Evolutionary conservation across 306 rosid species (phyloP), one percentile per base, ranked within the genome.

Genomic region (Vigna reflexopilosa): DNA sequence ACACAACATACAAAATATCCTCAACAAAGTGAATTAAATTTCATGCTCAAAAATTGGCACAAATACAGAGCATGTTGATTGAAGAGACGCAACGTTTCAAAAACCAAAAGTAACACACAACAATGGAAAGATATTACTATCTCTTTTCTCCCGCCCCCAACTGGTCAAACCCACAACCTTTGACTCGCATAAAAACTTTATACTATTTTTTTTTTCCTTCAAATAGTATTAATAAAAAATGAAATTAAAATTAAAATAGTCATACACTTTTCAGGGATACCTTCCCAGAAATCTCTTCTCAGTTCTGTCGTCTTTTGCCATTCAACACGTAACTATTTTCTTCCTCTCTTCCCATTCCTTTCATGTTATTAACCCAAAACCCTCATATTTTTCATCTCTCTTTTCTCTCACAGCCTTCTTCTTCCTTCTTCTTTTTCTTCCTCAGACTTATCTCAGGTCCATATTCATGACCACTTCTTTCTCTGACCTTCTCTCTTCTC

Each of bases 131-230:
- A 38, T 40, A 7, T 2, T 45, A 2, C 9, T 45, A 1, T 45
- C 50, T 4, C 50, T 45, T 16, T 34, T 34, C 54, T 15, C 55
- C 59, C 20, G 93, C 96, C 91, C 95, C 98, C 93, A 85, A 44
- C 72, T 75, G 80, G 91, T 91, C 97, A 87, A 90, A 91, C 80
- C 79, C 93, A 87, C 89, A 83, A 77, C 74, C 65, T 91, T 86
- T 87, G 97, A 91, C 94, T 84, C 26, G 61, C 10, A 28, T 28
- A 73, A 17, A 32, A 73, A 54, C 8, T 3, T 13, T 59, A 16
- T 0, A 65, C 1, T 14, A 42, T 20, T 55, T 67, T 16, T n/a
- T 16, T 72, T 51, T 2, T 2, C 28, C 38, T 55, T 0, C 7
- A 4, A 9, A 51, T 10, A 58, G 11, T 26, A 58, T 58, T 2